Conservation (phyloP, 148 eudicot species). For the Rhododendron kiyosumense region DNA sequence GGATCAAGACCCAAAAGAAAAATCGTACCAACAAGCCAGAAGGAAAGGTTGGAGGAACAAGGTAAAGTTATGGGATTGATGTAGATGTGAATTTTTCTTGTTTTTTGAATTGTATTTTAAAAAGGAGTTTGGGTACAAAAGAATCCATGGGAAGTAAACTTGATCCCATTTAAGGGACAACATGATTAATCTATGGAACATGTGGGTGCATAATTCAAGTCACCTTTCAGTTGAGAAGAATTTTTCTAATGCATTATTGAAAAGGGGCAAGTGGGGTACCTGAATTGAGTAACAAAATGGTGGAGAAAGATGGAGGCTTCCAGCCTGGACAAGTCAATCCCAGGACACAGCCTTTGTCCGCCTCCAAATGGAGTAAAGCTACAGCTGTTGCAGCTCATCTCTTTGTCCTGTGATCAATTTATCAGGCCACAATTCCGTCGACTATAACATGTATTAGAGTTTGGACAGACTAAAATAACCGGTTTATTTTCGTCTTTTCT, state of each 20-base stretch:
- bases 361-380: conserved; percentile 94
- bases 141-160: not conserved
- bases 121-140: not conserved
- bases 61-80: not conserved
- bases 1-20: too few relatives aligned
- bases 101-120: too few relatives aligned
- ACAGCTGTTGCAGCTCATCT: conserved; percentile 26
- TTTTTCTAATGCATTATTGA: not conserved
- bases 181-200: not conserved
- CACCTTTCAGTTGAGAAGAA: not conserved
- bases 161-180: not conserved
- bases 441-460: not conserved
- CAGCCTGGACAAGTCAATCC: conserved; percentile 80
- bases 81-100: not conserved
- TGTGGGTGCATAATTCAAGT: not conserved
- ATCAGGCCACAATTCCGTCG: not conserved
- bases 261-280: conserved; percentile 28
- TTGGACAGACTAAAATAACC: not conserved
- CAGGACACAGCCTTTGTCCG: conserved; percentile 92
- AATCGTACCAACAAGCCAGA: not conserved
- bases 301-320: conserved; percentile 92
- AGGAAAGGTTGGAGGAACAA: not conserved
- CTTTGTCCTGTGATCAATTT: conserved; percentile 42
- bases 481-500: not conserved
- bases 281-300: conserved; percentile 76